Percentiles rank a stretch among this genome's conserved stretches.
Evolutionary conservation across 169 alveolate species (phyloP).

Genomic region (Plasmodium malariae): DNA sequence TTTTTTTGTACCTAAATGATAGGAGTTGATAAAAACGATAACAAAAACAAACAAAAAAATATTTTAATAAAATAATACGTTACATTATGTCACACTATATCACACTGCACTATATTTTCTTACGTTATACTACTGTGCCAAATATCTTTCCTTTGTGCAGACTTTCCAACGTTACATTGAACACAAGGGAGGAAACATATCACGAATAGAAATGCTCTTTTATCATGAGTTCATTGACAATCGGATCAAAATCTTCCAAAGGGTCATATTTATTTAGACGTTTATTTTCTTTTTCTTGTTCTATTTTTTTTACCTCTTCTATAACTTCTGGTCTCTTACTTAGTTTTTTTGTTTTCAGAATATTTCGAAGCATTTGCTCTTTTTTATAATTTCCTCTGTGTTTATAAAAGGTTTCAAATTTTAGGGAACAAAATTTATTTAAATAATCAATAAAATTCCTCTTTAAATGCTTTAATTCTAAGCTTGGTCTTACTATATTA

Average conservation of each 20-base stretch:
- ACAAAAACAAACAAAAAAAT: too few species aligned
- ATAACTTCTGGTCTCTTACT: constrained; percentile 71
- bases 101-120: too few species aligned
- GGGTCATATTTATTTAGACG: constrained; percentile 70
- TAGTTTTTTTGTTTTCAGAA: constrained; percentile 67
- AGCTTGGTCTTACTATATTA: constrained; percentile 70
- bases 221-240: constrained; percentile 53
- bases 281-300: constrained; percentile 43
- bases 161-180: too few species aligned
- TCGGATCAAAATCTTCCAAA: constrained; percentile 66
- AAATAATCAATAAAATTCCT: constrained; percentile 39
- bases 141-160: too few species aligned
- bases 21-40: too few species aligned
- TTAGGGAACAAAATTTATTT: constrained; percentile 45
- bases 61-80: too few species aligned
- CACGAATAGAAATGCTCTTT: constrained; percentile 43
- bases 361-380: constrained; percentile 63
- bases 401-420: constrained; percentile 71
- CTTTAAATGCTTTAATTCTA: constrained; percentile 54
- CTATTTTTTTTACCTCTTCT: constrained; percentile 66
- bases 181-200: neutral
- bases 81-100: too few species aligned
- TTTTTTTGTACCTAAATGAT: too few species aligned
- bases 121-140: too few species aligned
- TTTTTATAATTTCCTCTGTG: constrained; percentile 74